A percentile compares a stretch with the other conserved stretches of the same genome.
Evolutionary conservation across 306 rosid genomes (phyloP).

Genomic region (Ochetophila trinervis): DNA sequence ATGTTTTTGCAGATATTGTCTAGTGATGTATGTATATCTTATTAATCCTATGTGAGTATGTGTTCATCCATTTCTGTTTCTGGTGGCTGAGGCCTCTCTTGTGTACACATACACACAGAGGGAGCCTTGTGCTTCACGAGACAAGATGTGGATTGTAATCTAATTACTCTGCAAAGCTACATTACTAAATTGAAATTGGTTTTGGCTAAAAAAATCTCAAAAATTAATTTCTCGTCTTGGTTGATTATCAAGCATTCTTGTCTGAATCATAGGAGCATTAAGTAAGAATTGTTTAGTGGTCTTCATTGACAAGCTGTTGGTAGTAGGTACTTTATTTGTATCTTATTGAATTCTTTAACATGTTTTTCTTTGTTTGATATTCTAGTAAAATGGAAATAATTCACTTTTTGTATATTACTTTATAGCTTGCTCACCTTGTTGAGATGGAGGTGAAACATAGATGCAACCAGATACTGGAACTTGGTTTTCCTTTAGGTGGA

Average conservation of each 20-base stretch:
- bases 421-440: constrained; percentile 91
- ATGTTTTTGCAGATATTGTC: not conserved
- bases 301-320: not conserved
- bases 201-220: not conserved
- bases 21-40: not conserved
- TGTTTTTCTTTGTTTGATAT: constrained; percentile 9
- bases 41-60: too few species aligned
- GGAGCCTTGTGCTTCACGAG: too few species aligned
- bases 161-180: not conserved
- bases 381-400: constrained; percentile 8
- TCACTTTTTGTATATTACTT: constrained; percentile 14
- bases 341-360: not conserved
- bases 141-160: not conserved
- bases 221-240: not conserved
- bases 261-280: not conserved
- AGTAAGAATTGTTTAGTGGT: constrained; percentile 1
- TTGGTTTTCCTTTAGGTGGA: constrained; percentile 92
- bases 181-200: not conserved
- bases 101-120: too few species aligned
- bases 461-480: constrained; percentile 82
- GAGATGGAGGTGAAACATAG: constrained; percentile 99
- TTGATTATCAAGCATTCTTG: not conserved
- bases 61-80: not conserved
- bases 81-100: not conserved
- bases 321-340: not conserved